Percentiles rank a stretch among this genome's conserved stretches.
Conservation (phyloP, 2,329 filamentous ascomycete genomes). For the Pestalotiopsis sp. region DNA sequence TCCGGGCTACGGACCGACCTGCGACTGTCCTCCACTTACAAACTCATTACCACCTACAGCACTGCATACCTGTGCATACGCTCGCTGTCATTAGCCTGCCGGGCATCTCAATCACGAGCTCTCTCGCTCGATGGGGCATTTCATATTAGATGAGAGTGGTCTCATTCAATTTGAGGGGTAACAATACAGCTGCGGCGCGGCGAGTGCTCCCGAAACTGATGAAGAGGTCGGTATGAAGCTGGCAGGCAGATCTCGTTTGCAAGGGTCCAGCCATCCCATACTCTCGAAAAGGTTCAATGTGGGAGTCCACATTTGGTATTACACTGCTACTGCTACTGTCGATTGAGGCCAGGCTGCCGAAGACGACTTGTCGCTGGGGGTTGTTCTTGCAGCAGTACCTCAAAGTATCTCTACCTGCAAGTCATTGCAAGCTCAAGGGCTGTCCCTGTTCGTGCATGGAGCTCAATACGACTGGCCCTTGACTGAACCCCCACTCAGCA, state of each 20-base stretch:
- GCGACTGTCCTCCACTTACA: slow-evolving; percentile 3
- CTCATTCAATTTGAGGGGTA: slow-evolving; percentile 10
- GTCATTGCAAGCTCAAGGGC: slow-evolving; percentile 4
- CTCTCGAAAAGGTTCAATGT: slow-evolving; percentile 6
- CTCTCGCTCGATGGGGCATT: not conserved
- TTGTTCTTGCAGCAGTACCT: not conserved
- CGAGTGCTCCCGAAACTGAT: slow-evolving; percentile 10
- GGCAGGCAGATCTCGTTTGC: slow-evolving; percentile 9
- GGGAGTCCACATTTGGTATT: not conserved
- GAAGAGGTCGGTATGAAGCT: not conserved
- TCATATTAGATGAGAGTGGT: not conserved
- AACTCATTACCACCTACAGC: not conserved
- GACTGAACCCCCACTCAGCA: slow-evolving; percentile 10
- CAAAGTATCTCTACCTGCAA: slow-evolving; percentile 13
- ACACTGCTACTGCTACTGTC: not conserved
- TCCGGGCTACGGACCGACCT: not conserved
- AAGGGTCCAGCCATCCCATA: not conserved
- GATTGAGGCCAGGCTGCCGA: not conserved
- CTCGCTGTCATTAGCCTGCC: not conserved
- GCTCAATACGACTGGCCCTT: not conserved
- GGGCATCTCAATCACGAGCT: slow-evolving; percentile 1
- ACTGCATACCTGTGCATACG: not conserved
- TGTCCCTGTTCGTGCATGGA: slow-evolving; percentile 4
- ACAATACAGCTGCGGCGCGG: slow-evolving; percentile 3
- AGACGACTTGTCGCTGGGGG: not conserved